Evolutionary conservation across 192 early-diverging fungal species (phyloP).

Genomic region (Coemansia sp.): DNA sequence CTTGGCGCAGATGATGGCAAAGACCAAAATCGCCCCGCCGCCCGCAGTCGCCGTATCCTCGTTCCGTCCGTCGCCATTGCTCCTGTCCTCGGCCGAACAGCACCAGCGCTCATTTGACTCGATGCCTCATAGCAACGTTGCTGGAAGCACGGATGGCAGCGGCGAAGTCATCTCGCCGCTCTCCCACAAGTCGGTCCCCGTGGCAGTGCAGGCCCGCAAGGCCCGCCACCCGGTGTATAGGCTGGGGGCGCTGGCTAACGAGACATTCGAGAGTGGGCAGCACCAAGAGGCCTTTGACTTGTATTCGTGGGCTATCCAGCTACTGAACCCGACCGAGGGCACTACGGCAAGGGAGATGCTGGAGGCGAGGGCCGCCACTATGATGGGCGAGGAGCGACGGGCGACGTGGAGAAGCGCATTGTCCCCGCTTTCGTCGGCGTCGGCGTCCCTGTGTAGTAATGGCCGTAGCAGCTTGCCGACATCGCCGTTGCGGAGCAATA

Average conservation of each 20-base stretch:
- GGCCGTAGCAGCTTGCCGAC: background rate
- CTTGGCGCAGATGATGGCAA: background rate
- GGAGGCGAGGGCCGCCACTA: background rate
- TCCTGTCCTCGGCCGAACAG: background rate
- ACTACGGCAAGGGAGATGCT: slow-evolving; percentile 29
- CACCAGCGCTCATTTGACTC: background rate
- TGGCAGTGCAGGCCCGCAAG: slow-evolving; percentile 42
- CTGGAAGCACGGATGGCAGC: background rate
- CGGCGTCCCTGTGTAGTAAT: background rate
- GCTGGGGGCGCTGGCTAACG: slow-evolving; percentile 55
- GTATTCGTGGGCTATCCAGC: slow-evolving; percentile 50
- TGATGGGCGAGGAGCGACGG: slow-evolving; percentile 3
- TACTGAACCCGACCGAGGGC: slow-evolving; percentile 31
- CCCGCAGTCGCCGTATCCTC: background rate
- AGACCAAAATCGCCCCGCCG: background rate
- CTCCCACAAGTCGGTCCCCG: slow-evolving; percentile 36
- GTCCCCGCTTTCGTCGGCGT: slow-evolving; percentile 2
- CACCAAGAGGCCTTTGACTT: slow-evolving; percentile 55
- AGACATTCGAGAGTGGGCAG: slow-evolving; percentile 54
- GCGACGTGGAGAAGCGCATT: background rate
- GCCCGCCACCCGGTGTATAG: slow-evolving; percentile 52
- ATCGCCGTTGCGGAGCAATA: background rate
- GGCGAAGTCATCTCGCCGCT: slow-evolving; percentile 24
- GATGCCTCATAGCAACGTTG: background rate
- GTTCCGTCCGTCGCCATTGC: background rate